phyloP scores from a whole-genome alignment of 768 basidiomycete genomes.

The Clavulina sp. region DNA sequence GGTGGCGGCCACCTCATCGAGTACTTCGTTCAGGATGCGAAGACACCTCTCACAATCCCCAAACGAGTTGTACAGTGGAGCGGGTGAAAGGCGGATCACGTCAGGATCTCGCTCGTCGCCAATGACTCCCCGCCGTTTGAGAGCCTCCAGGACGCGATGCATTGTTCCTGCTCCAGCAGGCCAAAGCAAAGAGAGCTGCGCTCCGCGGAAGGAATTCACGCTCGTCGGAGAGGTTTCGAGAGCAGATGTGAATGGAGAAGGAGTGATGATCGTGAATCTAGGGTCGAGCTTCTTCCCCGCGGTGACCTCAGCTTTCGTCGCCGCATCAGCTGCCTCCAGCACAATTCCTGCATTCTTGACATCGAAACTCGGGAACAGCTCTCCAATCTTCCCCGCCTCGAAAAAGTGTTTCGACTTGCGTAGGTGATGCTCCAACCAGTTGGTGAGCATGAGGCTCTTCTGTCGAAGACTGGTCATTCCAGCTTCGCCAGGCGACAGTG shows the following conservation, averaged over 20 bases:
- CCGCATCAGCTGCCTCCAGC: slow-evolving; percentile 3
- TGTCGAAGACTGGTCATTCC: slow-evolving; percentile 51
- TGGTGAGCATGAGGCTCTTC: slow-evolving; percentile 56
- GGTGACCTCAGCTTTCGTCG: slow-evolving; percentile 1
- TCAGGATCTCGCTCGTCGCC: slow-evolving; percentile 87
- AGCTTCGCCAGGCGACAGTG: too few relatives aligned
- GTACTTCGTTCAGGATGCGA: slow-evolving; percentile 36
- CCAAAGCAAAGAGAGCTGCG: slow-evolving; percentile 69
- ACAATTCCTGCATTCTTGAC: neutral
- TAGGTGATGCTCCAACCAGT: slow-evolving; percentile 47
- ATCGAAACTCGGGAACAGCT: slow-evolving; percentile 15
- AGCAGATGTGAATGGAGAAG: slow-evolving; percentile 37
- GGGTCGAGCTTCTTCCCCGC: slow-evolving; percentile 16
- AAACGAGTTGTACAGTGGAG: slow-evolving; percentile 72
- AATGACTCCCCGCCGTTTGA: slow-evolving; percentile 59
- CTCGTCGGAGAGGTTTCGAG: too few relatives aligned
- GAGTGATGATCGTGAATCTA: slow-evolving; percentile 89
- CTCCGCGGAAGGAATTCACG: too few relatives aligned
- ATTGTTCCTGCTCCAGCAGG: slow-evolving; percentile 36
- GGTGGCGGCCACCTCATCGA: neutral
- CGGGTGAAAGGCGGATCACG: slow-evolving; percentile 78
- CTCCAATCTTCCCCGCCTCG: slow-evolving; percentile 21
- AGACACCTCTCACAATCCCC: slow-evolving; percentile 61
- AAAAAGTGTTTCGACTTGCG: slow-evolving; percentile 46
- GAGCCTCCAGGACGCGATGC: slow-evolving; percentile 42